Evolutionary conservation across 1,139 yeast genomes (phyloP), one percentile per base, ranked within the genome.

Genomic region (Zygosaccharomyces sapae): DNA sequence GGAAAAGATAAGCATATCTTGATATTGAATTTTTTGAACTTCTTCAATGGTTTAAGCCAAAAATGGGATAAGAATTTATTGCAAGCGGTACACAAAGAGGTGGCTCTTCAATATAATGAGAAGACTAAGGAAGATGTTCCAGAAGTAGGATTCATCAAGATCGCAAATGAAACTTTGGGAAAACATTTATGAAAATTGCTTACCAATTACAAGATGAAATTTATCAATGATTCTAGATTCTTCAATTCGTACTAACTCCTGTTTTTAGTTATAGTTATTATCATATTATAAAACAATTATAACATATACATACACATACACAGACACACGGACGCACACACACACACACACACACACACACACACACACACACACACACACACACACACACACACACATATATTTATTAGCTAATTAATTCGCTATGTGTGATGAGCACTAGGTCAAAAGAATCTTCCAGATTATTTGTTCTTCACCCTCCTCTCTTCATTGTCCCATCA

Each of bases 401-500:
- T 27, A 27, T 27, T 27, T 10, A 27, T 27, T 9, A 27, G n/a
- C 31, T 27, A 8, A 27, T 27, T 27, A 27, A 16, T 16, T 16
- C 16, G 16, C 16, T 16, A 16, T 7, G 31, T 27, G 5, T 8
- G n/a, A 4, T 27, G 31, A 12, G n/a, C n/a, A 27, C n/a, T 27
- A 9, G 31, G n/a, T 27, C 9, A 4, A 9, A 5, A 9, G n/a
- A 27, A 27, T 27, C 16, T 16, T 16, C 16, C 9, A 4, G 19
- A 19, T 41, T 43, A 50, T 33, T 50, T 53, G 36, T 59, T 56
- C 38, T 56, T 65, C 3, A 58, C 62, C 41, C 66, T 22, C 65
- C 65, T 50, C 70, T 62, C 52, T 70, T 71, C 52, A 67, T 61
- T 4, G 70, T 68, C 42, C 74, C 72, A 46, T 70, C 71, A 8